Conservation (phyloP, 2,329 filamentous ascomycete species). For the Alternaria conjuncta region DNA sequence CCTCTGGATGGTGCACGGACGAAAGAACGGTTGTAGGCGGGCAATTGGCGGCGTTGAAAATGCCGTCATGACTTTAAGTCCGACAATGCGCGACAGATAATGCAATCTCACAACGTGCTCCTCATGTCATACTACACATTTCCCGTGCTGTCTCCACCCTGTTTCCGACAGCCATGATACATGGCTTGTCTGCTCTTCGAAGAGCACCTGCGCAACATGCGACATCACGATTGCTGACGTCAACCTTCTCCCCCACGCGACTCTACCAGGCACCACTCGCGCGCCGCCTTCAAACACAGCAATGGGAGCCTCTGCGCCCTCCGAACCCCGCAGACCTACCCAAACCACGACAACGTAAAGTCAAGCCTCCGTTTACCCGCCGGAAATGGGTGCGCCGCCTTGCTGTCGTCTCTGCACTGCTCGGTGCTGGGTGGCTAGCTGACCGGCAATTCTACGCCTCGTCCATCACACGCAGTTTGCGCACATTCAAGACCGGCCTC, state of each 20-base stretch:
- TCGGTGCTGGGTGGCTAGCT: constrained; percentile 68
- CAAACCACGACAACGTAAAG: constrained; percentile 54
- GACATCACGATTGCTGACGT: constrained; percentile 28
- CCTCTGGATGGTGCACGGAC: constrained; percentile 6
- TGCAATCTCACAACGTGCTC: constrained; percentile 6
- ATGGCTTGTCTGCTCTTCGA: constrained; percentile 46
- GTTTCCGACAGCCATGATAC: constrained; percentile 43
- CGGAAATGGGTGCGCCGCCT: constrained; percentile 81
- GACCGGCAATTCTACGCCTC: constrained; percentile 81
- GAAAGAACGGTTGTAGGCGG: not conserved
- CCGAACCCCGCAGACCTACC: constrained; percentile 82
- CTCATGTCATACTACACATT: constrained; percentile 39
- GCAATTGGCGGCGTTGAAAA: constrained; percentile 16
- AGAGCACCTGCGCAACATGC: constrained; percentile 35
- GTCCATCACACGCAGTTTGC: constrained; percentile 76
- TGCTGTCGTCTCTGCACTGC: constrained; percentile 64
- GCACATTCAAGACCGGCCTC: constrained; percentile 81
- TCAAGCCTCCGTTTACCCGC: constrained; percentile 73
- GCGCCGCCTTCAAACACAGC: constrained; percentile 40
- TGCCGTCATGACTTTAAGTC: constrained; percentile 34
- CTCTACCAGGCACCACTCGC: constrained; percentile 20
- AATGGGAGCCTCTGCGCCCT: constrained; percentile 60
- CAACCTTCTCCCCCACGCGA: constrained; percentile 15
- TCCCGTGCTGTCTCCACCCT: constrained; percentile 5
- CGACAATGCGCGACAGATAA: constrained; percentile 18